phyloP scores from a whole-genome alignment of 208 protist genomes.

The Angomonas ambiguus region DNA sequence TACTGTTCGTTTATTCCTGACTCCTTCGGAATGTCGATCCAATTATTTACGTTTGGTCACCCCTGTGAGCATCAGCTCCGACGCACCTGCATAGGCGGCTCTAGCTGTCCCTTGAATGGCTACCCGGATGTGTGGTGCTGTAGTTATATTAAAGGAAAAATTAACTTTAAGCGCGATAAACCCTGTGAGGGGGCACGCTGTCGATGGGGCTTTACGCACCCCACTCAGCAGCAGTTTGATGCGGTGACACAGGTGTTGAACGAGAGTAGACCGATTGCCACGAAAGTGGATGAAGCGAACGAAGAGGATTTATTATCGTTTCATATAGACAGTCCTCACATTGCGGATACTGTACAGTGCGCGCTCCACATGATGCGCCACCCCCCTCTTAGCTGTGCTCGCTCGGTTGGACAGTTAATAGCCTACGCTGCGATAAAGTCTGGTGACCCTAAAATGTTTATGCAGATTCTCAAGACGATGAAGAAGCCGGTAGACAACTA shows the following conservation, averaged over 20 bases:
- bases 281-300: slow-evolving; percentile 72
- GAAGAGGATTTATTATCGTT: slow-evolving; percentile 71
- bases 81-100: slow-evolving; percentile 78
- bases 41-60: slow-evolving; percentile 87
- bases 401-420: slow-evolving; percentile 73
- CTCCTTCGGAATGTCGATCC: slow-evolving; percentile 65
- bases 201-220: slow-evolving; percentile 84
- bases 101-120: slow-evolving; percentile 81
- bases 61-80: slow-evolving; percentile 88
- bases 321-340: slow-evolving; percentile 67
- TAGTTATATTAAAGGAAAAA: slow-evolving; percentile 89
- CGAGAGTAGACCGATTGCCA: slow-evolving; percentile 70
- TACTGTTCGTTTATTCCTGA: slow-evolving; percentile 5
- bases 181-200: slow-evolving; percentile 82
- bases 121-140: slow-evolving; percentile 89
- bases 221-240: slow-evolving; percentile 76
- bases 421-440: slow-evolving; percentile 72
- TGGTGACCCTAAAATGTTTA: slow-evolving; percentile 72
- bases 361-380: slow-evolving; percentile 84
- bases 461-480: slow-evolving; percentile 89
- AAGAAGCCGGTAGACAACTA: slow-evolving; percentile 87
- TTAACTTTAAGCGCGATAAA: slow-evolving; percentile 90
- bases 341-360: slow-evolving; percentile 86
- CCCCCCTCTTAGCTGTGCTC: slow-evolving; percentile 55
- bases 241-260: slow-evolving; percentile 81